phyloP scores from a whole-genome alignment of 108 stramenopile genomes.

The Parietichytrium sp. region DNA sequence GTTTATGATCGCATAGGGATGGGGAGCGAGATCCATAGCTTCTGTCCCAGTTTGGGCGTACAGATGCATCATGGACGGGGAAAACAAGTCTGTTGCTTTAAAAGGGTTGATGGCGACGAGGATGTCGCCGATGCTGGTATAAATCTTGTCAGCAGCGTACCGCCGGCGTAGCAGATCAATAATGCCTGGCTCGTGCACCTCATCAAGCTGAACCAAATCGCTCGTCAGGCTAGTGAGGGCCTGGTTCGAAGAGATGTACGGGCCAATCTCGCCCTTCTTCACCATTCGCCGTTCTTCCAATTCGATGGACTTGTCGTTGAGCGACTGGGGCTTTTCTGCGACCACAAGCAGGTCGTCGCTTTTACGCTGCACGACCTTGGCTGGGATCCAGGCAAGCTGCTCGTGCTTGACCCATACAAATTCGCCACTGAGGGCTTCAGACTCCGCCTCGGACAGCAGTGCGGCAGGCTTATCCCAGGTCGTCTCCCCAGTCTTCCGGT shows the following conservation, averaged over 20 bases:
- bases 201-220: conserved; percentile 55
- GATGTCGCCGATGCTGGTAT: conserved; percentile 51
- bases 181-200: conserved; percentile 64
- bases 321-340: background rate
- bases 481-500: conserved; percentile 28
- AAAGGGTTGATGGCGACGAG: conserved; percentile 51
- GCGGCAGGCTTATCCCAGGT: conserved; percentile 23
- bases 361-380: background rate
- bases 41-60: conserved; percentile 30
- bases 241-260: background rate
- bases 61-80: background rate
- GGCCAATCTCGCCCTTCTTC: conserved; percentile 29
- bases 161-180: conserved; percentile 54
- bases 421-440: background rate
- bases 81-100: conserved; percentile 43
- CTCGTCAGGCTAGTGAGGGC: conserved; percentile 46
- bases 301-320: background rate
- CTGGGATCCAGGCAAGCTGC: background rate
- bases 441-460: background rate
- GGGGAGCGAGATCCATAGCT: conserved; percentile 59
- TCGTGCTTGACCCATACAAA: conserved; percentile 34
- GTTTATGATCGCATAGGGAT: conserved; percentile 74
- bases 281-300: background rate
- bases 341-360: background rate
- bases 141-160: conserved; percentile 57